Evolutionary conservation across 768 basidiomycete genomes (phyloP).

Genomic region (Naganishia onofrii): DNA sequence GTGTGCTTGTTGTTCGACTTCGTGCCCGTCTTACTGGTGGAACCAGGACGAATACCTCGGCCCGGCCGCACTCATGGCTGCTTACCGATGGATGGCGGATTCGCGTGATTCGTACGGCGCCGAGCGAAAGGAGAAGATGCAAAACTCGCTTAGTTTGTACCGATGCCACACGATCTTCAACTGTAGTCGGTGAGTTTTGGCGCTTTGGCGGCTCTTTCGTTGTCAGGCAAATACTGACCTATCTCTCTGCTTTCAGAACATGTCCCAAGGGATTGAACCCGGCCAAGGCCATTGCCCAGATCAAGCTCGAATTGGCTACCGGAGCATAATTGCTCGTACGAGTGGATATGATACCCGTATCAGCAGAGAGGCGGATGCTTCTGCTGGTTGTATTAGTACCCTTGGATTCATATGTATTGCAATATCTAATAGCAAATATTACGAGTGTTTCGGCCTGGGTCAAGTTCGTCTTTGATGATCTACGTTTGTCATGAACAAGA

Average conservation of each 20-base stretch:
- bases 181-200: slow-evolving; percentile 34
- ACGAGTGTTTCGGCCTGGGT: too few relatives aligned
- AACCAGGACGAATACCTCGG: slow-evolving; percentile 96
- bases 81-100: slow-evolving; percentile 97
- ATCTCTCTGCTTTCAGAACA: slow-evolving; percentile 50
- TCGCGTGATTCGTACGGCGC: slow-evolving; percentile 79
- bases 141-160: slow-evolving; percentile 95
- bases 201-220: too few relatives aligned
- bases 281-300: slow-evolving; percentile 83
- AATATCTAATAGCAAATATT: slow-evolving; percentile 15
- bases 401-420: slow-evolving; percentile 8
- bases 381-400: slow-evolving; percentile 18
- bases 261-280: slow-evolving; percentile 56
- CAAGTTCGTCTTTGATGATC: too few relatives aligned
- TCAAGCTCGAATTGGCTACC: slow-evolving; percentile 70
- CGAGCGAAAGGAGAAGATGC: slow-evolving; percentile 82
- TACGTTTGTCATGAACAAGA: too few relatives aligned
- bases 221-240: slow-evolving; percentile 10
- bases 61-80: slow-evolving; percentile 92
- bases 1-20: slow-evolving; percentile 86
- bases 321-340: slow-evolving; percentile 27
- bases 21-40: slow-evolving; percentile 99
- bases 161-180: slow-evolving; percentile 99
- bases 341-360: neutral
- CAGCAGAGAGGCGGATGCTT: neutral